Base-by-base conservation (phyloP, 305 asterid genomes). In the Lippia alba region DNA sequence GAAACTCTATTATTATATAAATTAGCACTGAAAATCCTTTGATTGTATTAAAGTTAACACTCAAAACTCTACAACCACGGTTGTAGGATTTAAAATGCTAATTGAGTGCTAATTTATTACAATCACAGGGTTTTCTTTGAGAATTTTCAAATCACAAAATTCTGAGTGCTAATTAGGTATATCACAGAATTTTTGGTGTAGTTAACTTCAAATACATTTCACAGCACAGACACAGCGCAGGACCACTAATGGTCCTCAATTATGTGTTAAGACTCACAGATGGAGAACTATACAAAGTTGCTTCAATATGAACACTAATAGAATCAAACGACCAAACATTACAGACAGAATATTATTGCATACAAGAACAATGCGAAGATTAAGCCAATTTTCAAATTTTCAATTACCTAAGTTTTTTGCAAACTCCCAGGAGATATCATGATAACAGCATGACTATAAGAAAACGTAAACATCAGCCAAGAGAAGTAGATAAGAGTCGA, bases 381-480 rank as follows among this genome's bases (percentile, higher is more conserved):
- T 61, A 62, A 40, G 16, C 41, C 64, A 56, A 49, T 33, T 45
- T 55, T 51, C 59, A 49, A 56, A 49, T 33, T 45, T 55, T 51
- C 59, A 49, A 51, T 14, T 56, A 20, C 69, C 32, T 56, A 39
- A 11, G 32, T 16, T 15, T 19, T 24, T 44, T 15, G 40, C 54
- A 62, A 68, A 60, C 51, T 50, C 64, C 65, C 32, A 10, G 12
- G 12, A 16, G 19, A 12, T 48, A 54, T 55, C 61, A 33, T 58
- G 61, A 66, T 45, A 75, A 8, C 60, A 80, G 72, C 70, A 64
- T 24, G 66, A 70, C 61, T 18, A 63, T 54, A 33, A 7, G 45
- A 49, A 67, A 66, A 70, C 73, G 79, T 79, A 64, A 54, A 79
- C 78, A 77, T 70, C 50, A 8, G 24, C 49, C 16, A 6, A 51